Base-by-base conservation (phyloP, 306 rosid genomes). In the Alnus glutinosa region DNA sequence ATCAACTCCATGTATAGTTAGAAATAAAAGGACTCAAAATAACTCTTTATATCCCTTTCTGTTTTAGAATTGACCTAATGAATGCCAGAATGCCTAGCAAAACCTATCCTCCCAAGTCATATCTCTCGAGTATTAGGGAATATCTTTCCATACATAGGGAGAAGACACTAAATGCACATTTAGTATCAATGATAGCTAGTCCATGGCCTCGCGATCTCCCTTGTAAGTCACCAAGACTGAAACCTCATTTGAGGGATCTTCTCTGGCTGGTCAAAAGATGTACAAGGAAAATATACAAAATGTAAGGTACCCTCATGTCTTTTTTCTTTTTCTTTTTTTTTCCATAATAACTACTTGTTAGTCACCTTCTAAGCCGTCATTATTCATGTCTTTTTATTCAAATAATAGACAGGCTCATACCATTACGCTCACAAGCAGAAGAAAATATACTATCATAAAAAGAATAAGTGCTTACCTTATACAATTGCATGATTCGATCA, bases 401-500 rank as follows among this genome's bases (percentile, higher is more conserved):
- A 47, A 47, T 47, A 47, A 47, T 47, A 47, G 12, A 10, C 50
- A 47, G 50, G 50, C 50, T 10, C 50, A 47, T 47, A 47, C 50
- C 9, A 10, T 47, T 47, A 47, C 50, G 1, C 50, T 47, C 50
- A 47, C 7, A 2, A 10, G 50, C 2, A 10, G 50, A 47, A 47
- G 50, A 47, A 47, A 47, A 47, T 47, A 7, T 47, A 9, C 7
- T 47, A 8, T 10, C 50, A 47, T 47, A 47, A 7, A 47, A 47
- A 47, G 9, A 47, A 12, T 47, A 10, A 0, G 8, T 7, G 77
- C 75, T 72, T 88, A 95, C 98, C 97, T 95, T 95, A 83, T 86
- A 93, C 83, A 95, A 79, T 85, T 91, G 97, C 97, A 95, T 87
- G 72, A 84, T 91, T 80, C 97, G 93, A 82, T 95, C 99, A 55